These are phyloP conservation scores for Penicillium polonicum DNA, from an alignment of 2,329 filamentous ascomycete species.

Conservation along the genomic window DNA sequence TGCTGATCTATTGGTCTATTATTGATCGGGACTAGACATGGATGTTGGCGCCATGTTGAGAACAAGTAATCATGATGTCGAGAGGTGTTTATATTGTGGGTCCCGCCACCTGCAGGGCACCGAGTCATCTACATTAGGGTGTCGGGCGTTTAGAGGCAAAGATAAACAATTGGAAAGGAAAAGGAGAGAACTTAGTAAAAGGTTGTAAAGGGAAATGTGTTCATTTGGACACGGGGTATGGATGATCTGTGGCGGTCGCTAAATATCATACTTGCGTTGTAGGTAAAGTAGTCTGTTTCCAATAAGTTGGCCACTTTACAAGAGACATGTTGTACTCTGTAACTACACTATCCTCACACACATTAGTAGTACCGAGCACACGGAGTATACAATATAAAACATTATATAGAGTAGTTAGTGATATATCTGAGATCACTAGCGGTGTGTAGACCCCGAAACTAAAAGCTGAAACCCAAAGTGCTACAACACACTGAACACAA, in stretches of 20 bases:
- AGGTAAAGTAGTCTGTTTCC: background rate
- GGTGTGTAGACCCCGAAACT: constrained; percentile 8
- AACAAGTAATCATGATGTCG: constrained; percentile 19
- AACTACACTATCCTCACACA: background rate
- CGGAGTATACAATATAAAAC: background rate
- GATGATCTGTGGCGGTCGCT: constrained; percentile 4
- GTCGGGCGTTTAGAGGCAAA: constrained; percentile 3
- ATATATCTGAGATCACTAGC: constrained; percentile 8
- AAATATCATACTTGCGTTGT: background rate
- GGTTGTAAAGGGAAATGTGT: background rate
- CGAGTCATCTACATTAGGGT: background rate
- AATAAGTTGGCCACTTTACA: constrained; percentile 4
- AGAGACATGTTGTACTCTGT: background rate
- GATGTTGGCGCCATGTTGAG: background rate
- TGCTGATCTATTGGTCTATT: background rate
- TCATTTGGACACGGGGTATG: background rate
- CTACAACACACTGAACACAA: background rate
- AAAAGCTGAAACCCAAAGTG: background rate
- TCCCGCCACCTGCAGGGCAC: constrained; percentile 21
- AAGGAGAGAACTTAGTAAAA: background rate
- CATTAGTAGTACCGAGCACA: background rate
- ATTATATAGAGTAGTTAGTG: background rate
- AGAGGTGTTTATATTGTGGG: constrained; percentile 24
- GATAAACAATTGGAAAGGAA: background rate
- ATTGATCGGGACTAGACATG: background rate